These are phyloP conservation scores for Rubia balearica DNA, from an alignment of 305 asterid genomes.

Conservation along the genomic window DNA sequence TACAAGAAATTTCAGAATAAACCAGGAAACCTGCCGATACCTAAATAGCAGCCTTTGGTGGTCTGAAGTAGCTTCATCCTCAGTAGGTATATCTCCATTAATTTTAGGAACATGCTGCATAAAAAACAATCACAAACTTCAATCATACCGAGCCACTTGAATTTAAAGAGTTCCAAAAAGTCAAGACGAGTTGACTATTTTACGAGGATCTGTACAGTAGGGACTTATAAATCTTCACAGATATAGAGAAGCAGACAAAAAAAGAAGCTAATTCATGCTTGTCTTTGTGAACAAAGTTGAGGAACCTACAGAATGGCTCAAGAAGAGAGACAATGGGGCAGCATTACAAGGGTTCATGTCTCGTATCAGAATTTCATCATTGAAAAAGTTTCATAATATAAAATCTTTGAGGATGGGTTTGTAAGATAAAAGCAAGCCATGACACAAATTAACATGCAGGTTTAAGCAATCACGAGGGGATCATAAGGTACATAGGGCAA, in stretches of 20 bases:
- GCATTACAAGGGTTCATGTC: slow-evolving; percentile 3
- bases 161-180: background rate
- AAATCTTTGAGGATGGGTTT: background rate
- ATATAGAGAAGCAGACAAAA: background rate
- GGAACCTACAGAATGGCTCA: background rate
- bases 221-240: background rate
- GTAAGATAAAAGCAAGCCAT: background rate
- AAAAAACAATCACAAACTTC: slow-evolving; percentile 22
- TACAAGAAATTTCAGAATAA: slow-evolving; percentile 8
- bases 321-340: background rate
- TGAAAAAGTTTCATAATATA: background rate
- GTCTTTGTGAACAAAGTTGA: slow-evolving; percentile 3
- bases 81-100: slow-evolving; percentile 88
- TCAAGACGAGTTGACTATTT: background rate
- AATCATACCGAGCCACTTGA: slow-evolving; percentile 8
- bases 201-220: background rate
- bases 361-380: background rate
- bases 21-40: slow-evolving; percentile 35
- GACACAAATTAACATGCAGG: background rate
- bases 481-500: background rate
- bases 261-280: background rate
- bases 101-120: slow-evolving; percentile 89
- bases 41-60: slow-evolving; percentile 92
- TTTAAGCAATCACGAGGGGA: background rate
- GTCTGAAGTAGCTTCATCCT: slow-evolving; percentile 87